These are phyloP conservation scores for Parsonsia alboflavescens DNA, from an alignment of 257 asterid species.

Conservation along the genomic window DNA sequence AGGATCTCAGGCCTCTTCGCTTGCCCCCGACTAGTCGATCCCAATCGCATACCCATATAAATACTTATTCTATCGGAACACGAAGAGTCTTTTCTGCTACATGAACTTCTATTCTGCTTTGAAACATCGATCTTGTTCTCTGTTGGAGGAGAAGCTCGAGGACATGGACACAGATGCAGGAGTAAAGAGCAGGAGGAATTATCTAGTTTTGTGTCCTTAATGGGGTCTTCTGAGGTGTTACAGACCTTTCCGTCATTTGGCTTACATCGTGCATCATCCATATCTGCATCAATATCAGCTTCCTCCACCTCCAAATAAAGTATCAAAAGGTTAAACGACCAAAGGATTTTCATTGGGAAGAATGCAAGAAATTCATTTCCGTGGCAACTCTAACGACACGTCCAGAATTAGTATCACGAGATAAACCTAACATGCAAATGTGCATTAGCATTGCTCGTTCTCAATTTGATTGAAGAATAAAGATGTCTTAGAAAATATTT, in stretches of 20 bases:
- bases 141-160: slow-evolving; percentile 38
- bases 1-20: no score
- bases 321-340: slow-evolving; percentile 12
- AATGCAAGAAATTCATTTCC: not conserved
- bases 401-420: not conserved
- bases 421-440: not conserved
- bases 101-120: slow-evolving; percentile 26
- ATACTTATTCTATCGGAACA: slow-evolving; percentile 27
- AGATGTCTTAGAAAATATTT: not conserved
- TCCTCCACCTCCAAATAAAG: slow-evolving; percentile 35
- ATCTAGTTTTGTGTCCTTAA: slow-evolving; percentile 15
- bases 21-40: no score
- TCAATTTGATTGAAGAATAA: not conserved
- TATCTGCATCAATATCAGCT: slow-evolving; percentile 33
- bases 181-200: slow-evolving; percentile 19
- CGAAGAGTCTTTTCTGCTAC: slow-evolving; percentile 23
- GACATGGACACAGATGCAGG: slow-evolving; percentile 46
- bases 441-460: not conserved
- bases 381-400: not conserved
- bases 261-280: slow-evolving; percentile 19
- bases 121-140: slow-evolving; percentile 20
- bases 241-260: slow-evolving; percentile 20
- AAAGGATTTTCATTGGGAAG: not conserved
- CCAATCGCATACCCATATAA: no score
- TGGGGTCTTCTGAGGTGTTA: slow-evolving; percentile 27